Evolutionary conservation across 345 rosid species (phyloP), one percentile per base, ranked within the genome.

Genomic region (Dipteronia dyeriana): DNA sequence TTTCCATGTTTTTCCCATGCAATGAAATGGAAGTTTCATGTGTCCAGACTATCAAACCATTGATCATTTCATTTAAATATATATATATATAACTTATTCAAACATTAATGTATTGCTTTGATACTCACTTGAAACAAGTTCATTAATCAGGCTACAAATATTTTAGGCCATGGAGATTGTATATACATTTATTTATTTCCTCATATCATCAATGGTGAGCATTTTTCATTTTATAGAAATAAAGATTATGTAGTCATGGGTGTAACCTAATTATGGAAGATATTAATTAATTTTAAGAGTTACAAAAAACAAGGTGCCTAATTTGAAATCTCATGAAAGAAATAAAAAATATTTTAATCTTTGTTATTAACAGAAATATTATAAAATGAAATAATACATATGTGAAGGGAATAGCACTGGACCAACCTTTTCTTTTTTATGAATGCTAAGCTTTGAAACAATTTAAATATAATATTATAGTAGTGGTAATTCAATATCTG

Each of bases 1-100:
- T 75, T 75, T 60, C 51, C 5, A 2, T 20, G 41, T 72, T 83
- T 82, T 82, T 34, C 78, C 81, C 78, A 74, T 77, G 73, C 75
- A 66, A 11, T 59, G 63, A 3, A 59, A 59, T 59, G 63, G 11
- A 59, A 20, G 26, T 20, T 59, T 59, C 26, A 6, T 53, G n/a
- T 16, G 57, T 53, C n/a, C 57, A 53, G 20, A 8, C 26, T 59
- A 7, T 22, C 10, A 17, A 17, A 34, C 7, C 23, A 56, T 56
- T 19, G 9, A 9, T 59, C 26, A 59, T 22, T 22, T 59, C 63
- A 59, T 59, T 53, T 9, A 39, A 0, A 5, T 39, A 39, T 29
- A 29, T 29, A 29, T 29, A 29, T 29, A 29, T 29, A 29, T 4
- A 4, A 34, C 38, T 34, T 34, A 34, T 34, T 4, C 38, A 34